phyloP scores from a whole-genome alignment of 1,139 yeast genomes.

The Candida frijolesensis region DNA sequence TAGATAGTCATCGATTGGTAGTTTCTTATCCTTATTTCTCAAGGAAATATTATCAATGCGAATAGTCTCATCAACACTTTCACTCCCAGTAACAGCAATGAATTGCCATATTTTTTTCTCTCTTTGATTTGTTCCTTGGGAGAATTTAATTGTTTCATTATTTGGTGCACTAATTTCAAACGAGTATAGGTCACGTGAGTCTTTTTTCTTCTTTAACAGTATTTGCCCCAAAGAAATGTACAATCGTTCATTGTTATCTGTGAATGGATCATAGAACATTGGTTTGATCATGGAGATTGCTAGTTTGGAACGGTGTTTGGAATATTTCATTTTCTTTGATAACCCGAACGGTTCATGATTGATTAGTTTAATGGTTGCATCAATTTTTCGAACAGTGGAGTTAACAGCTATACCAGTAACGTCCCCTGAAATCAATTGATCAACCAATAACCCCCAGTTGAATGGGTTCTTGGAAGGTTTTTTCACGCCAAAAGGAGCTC shows the following conservation, averaged over 20 bases:
- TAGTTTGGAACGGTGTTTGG: constrained; percentile 43
- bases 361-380: constrained; percentile 74
- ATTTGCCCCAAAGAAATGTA: constrained; percentile 61
- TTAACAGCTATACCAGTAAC: constrained; percentile 78
- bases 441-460: constrained; percentile 82
- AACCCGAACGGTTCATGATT: constrained; percentile 46
- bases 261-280: constrained; percentile 63
- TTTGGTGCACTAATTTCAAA: constrained; percentile 51
- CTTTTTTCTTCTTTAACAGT: constrained; percentile 29
- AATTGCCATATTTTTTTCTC: constrained; percentile 66
- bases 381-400: constrained; percentile 75
- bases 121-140: constrained; percentile 69
- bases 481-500: constrained; percentile 73
- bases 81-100: constrained; percentile 75
- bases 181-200: constrained; percentile 44
- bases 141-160: constrained; percentile 53
- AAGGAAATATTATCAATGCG: constrained; percentile 57
- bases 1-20: constrained; percentile 55
- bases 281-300: constrained; percentile 64
- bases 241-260: constrained; percentile 59
- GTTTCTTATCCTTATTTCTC: constrained; percentile 32
- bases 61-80: constrained; percentile 70
- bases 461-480: constrained; percentile 38
- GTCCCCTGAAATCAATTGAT: constrained; percentile 76
- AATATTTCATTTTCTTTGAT: constrained; percentile 33